These are phyloP conservation scores for Neoboletus magnificus DNA, from an alignment of 768 basidiomycete species.

Conservation along the genomic window DNA sequence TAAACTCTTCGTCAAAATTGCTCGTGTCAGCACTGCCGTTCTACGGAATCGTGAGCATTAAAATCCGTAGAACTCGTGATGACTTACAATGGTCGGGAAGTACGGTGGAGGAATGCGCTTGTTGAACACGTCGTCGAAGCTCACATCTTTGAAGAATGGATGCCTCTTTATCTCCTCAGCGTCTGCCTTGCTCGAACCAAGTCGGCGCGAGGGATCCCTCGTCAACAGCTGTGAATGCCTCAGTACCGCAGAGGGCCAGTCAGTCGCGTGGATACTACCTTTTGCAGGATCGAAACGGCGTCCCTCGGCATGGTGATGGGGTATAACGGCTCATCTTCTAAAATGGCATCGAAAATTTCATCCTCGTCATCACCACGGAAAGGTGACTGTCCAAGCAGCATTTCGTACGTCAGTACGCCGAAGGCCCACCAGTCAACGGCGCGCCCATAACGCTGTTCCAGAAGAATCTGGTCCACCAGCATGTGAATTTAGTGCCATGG, in stretches of 20 bases:
- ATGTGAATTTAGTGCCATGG: not conserved
- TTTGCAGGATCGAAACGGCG: slow-evolving; percentile 92
- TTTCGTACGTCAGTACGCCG: slow-evolving; percentile 97
- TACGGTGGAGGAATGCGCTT: slow-evolving; percentile 98
- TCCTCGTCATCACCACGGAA: slow-evolving; percentile 99
- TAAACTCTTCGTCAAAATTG: slow-evolving; percentile 98
- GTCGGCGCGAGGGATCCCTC: slow-evolving; percentile 84
- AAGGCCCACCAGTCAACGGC: slow-evolving; percentile 99
- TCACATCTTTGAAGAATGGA: slow-evolving; percentile 98
- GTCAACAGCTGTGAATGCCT: slow-evolving; percentile 67
- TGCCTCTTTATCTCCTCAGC: slow-evolving; percentile 97
- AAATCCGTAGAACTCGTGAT: not conserved
- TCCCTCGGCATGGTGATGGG: slow-evolving; percentile 99
- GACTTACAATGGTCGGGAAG: slow-evolving; percentile 89
- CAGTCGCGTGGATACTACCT: slow-evolving; percentile 45
- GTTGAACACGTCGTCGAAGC: slow-evolving; percentile 93
- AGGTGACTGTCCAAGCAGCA: slow-evolving; percentile 97
- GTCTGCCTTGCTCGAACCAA: slow-evolving; percentile 89
- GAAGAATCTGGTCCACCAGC: slow-evolving; percentile 66
- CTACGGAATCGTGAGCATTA: slow-evolving; percentile 35
- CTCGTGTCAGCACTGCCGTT: slow-evolving; percentile 84
- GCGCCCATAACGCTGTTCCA: slow-evolving; percentile 98
- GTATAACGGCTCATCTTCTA: slow-evolving; percentile 97
- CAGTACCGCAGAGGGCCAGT: slow-evolving; percentile 1
- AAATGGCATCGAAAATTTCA: slow-evolving; percentile 98